A percentile compares a stretch with the other conserved stretches of the same genome.
Evolutionary conservation across 345 rosid species (phyloP).

Genomic region (Linum tenue): DNA sequence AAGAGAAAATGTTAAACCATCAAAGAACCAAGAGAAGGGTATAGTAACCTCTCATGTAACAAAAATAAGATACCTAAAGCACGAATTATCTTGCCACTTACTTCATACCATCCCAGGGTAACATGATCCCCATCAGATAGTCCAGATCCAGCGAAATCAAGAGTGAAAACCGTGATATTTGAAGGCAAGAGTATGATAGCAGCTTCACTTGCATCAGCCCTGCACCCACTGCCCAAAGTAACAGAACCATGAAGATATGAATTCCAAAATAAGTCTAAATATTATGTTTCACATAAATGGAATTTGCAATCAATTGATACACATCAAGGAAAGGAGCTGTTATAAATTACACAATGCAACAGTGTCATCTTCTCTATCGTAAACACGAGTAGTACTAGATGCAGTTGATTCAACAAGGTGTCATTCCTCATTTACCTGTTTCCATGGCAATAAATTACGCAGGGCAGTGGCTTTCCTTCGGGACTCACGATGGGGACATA

Average conservation of each 20-base stretch:
- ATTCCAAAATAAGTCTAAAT: not conserved
- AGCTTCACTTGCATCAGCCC: constrained; percentile 94
- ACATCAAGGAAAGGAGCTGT: too few relatives aligned
- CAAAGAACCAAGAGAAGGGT: not conserved
- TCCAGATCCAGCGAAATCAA: constrained; percentile 93
- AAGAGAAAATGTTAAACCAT: not conserved
- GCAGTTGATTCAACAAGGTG: too few relatives aligned
- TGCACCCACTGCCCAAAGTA: constrained; percentile 65
- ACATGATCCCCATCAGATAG: constrained; percentile 85
- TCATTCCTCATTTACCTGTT: constrained; percentile 42
- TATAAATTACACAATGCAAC: too few relatives aligned
- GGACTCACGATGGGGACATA: constrained; percentile 49
- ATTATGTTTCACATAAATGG: not conserved
- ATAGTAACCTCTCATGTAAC: not conserved
- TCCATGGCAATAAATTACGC: constrained; percentile 96
- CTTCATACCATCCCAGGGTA: constrained; percentile 83
- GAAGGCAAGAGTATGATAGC: constrained; percentile 80
- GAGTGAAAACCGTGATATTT: constrained; percentile 80
- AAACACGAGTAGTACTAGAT: not conserved
- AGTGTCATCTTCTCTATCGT: too few relatives aligned
- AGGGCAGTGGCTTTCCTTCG: constrained; percentile 72
- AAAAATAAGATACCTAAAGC: not conserved
- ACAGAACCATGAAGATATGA: constrained; percentile 14
- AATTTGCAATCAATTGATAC: not conserved
- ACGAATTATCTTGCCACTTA: constrained; percentile 26